These are phyloP conservation scores for Oxyria digyna DNA, from an alignment of 148 eudicot species.

Conservation along the genomic window DNA sequence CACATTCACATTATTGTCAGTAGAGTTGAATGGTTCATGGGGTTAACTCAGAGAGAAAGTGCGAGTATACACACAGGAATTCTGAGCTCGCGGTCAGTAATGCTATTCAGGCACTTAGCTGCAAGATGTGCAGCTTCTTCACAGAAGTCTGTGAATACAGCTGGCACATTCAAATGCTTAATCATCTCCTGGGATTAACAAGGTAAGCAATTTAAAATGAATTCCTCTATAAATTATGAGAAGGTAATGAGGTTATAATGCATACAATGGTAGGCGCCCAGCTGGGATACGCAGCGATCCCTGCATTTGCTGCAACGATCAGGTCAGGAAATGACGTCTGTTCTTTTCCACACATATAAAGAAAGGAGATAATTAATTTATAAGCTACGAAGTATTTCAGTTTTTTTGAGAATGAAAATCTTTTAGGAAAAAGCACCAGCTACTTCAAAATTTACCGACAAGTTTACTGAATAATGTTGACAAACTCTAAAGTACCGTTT, in stretches of 20 bases:
- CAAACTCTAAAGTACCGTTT: not conserved
- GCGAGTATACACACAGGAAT: slow-evolving; percentile 37
- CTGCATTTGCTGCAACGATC: slow-evolving; percentile 86
- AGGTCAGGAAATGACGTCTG: slow-evolving; percentile 57
- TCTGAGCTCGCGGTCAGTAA: slow-evolving; percentile 34
- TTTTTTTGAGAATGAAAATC: too few relatives aligned
- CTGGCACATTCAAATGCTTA: slow-evolving; percentile 45
- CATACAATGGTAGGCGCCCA: slow-evolving; percentile 83
- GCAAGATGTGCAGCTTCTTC: slow-evolving; percentile 89
- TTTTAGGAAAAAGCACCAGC: too few relatives aligned
- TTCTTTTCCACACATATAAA: not conserved
- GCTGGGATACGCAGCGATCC: slow-evolving; percentile 79
- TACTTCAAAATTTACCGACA: not conserved
- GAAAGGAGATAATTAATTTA: not conserved
- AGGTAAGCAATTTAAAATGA: not conserved
- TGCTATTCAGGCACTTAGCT: slow-evolving; percentile 48
- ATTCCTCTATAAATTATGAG: not conserved
- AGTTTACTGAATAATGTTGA: not conserved
- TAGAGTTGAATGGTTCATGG: not conserved
- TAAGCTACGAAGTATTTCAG: too few relatives aligned
- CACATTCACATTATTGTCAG: slow-evolving; percentile 2
- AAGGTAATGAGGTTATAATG: not conserved
- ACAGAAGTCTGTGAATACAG: slow-evolving; percentile 81
- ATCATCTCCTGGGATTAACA: slow-evolving; percentile 48
- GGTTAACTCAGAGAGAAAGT: not conserved